Base-by-base conservation (phyloP, 78 protist genomes). In the Planoprotostelium fungivorum region DNA sequence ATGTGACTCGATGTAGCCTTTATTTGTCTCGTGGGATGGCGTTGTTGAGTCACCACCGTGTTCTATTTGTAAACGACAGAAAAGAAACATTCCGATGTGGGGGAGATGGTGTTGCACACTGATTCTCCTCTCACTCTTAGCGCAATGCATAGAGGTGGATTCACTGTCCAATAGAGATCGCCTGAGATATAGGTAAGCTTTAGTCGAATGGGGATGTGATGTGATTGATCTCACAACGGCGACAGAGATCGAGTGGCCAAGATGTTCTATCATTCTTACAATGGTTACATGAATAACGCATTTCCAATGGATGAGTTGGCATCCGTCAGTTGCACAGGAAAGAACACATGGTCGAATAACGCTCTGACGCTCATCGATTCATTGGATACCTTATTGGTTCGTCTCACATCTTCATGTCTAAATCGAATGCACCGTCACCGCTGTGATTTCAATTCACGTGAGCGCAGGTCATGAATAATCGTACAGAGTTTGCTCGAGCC, bases 231-330 rank as follows among this genome's bases (percentile, higher is more conserved):
- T n/a, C n/a, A n/a, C n/a, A n/a, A n/a, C n/a, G n/a, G n/a, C n/a
- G n/a, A n/a, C n/a, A 87, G 94, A 86, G 84, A 91, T 31, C 90
- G 89, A 87, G 94, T 89, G 16, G 35, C 86, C 86, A 34, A 73
- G 1, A 96, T 95, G 97, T 96, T 97, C 86, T 63, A 39, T 39
- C 96, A 91, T 84, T 96, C 94, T 34, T 97, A 91, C 84, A 38
- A 88, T 38, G 39, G 73, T 28, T 97, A 97, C 93, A 36, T 94
- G 35, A 38, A 37, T 34, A 38, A 97, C 84, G 95, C 95, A 31
- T 97, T 93, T 38, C 98, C 98, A 31, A 86, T 31, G 34, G 98
- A 97, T 90, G 98, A 96, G 87, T 89, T 96, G 9, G 85, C 84
- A 29, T 95, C 98, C 36, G 31, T 96, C 5, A n/a, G 90, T 35